Percentiles rank a stretch among this genome's conserved stretches.
Conservation (phyloP, 2,329 filamentous ascomycete genomes). For the Cercospora janseana region DNA sequence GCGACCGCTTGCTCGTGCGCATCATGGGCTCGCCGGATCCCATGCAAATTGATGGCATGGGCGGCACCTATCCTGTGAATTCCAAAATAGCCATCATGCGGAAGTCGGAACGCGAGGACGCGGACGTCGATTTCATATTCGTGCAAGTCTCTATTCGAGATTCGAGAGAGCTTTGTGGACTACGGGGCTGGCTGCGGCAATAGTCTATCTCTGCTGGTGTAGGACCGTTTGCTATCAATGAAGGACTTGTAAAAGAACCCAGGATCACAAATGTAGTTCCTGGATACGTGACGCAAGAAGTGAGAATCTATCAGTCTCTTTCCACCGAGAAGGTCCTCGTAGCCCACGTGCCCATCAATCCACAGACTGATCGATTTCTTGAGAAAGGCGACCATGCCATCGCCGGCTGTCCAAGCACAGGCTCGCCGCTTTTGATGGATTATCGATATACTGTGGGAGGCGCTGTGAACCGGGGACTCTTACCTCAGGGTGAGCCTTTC, state of each 20-base stretch:
- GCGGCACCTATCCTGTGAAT: conserved; percentile 24
- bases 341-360: conserved; percentile 21
- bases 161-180: conserved; percentile 19
- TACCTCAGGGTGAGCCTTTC: conserved; percentile 18
- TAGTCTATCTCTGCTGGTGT: conserved; percentile 25
- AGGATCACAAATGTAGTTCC: conserved; percentile 13
- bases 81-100: conserved; percentile 23
- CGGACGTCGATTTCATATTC: conserved; percentile 26
- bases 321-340: conserved; percentile 23
- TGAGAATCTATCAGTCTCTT: conserved; percentile 21
- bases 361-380: conserved; percentile 14
- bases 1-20: conserved; percentile 23
- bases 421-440: conserved; percentile 25
- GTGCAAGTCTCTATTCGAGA: conserved; percentile 21
- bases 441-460: conserved; percentile 23
- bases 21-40: conserved; percentile 23
- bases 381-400: conserved; percentile 22
- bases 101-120: conserved; percentile 20
- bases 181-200: conserved; percentile 24
- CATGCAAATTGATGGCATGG: conserved; percentile 26
- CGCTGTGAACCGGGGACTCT: conserved; percentile 17
- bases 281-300: conserved; percentile 22
- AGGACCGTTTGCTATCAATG: conserved; percentile 24
- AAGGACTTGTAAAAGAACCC: conserved; percentile 19
- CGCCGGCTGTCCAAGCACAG: conserved; percentile 21